Evolutionary conservation across 2,329 filamentous ascomycete species (phyloP), one percentile per base, ranked within the genome.

Genomic region (Huntiella savannae): DNA sequence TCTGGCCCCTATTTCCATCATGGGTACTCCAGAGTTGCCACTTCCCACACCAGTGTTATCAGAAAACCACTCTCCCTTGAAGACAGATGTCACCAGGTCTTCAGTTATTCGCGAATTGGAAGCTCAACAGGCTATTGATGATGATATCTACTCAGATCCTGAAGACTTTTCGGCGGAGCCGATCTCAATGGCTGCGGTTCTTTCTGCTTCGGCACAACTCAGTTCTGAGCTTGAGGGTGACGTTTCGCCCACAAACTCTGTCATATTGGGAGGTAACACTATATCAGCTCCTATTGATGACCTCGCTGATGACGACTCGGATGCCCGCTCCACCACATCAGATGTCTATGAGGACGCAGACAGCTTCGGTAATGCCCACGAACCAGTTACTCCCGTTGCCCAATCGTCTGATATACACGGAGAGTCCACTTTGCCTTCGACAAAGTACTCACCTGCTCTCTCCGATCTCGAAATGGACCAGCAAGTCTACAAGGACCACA

Each of bases 371-470:
- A 10, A 28, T 28, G 22, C 22, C 8, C 22, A 28, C 3, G 22
- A 10, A 7, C 22, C 22, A 10, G 19, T 40, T 3, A 41, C 17
- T 33, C 17, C 39, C 2, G 13, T 15, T 12, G 15, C 42, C 8
- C 33, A 44, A 8, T n/a, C 16, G 8, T 28, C 13, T 35, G 12
- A 7, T 15, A 33, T 19, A 5, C 15, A 34, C 19, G 16, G 22
- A 16, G n/a, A 16, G 7, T n/a, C 16, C 5, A 10, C 37, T 15
- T 34, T 47, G 22, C 46, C 46, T 28, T 44, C 40, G 11, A 39
- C 41, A 4, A 36, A 34, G 11, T 44, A 48, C 28, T 44, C 46
- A 16, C 41, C 46, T 19, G 17, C 35, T 16, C 36, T 48, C 7
- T 45, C 46, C 6, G 36, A 45, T 4, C 33, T 45, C 10, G 36